These are phyloP conservation scores for Aethionema arabicum DNA, from an alignment of 345 rosid genomes.

Conservation along the genomic window DNA sequence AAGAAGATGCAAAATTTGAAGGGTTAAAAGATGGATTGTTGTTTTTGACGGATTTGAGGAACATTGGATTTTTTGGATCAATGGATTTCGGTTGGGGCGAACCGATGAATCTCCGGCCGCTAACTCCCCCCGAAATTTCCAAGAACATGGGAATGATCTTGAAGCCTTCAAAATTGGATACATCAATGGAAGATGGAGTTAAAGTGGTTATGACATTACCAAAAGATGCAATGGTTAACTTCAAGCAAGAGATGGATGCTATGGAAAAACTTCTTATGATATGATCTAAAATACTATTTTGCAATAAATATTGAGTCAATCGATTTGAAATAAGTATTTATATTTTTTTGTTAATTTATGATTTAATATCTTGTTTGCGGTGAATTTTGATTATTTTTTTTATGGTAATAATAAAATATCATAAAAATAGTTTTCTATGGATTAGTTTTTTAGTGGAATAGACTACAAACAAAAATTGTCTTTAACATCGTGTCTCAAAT, in stretches of 20 bases:
- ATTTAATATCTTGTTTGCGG: too few species aligned
- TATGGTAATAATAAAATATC: too few species aligned
- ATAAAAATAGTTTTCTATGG: too few species aligned
- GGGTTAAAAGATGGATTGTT: conserved; percentile 33
- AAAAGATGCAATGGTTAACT: conserved; percentile 39
- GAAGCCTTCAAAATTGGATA: conserved; percentile 38
- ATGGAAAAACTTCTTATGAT: too few species aligned
- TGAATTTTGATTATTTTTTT: too few species aligned
- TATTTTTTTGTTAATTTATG: too few species aligned
- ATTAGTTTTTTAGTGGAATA: too few species aligned
- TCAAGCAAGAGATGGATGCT: conserved; percentile 36
- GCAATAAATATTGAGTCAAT: too few species aligned
- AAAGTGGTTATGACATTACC: conserved; percentile 45
- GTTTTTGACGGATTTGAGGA: conserved; percentile 47
- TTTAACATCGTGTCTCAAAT: too few species aligned
- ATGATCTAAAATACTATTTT: too few species aligned
- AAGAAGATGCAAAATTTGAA: conserved; percentile 27
- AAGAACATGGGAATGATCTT: conserved; percentile 38
- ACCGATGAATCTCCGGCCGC: conserved; percentile 37
- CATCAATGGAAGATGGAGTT: conserved; percentile 42
- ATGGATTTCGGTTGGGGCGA: conserved; percentile 53
- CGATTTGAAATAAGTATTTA: too few species aligned
- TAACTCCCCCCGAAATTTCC: conserved; percentile 35
- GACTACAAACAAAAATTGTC: too few species aligned
- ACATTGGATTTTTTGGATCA: conserved; percentile 36